Conservation (phyloP, 75 land plant species). For the Sequoia sempervirens region DNA sequence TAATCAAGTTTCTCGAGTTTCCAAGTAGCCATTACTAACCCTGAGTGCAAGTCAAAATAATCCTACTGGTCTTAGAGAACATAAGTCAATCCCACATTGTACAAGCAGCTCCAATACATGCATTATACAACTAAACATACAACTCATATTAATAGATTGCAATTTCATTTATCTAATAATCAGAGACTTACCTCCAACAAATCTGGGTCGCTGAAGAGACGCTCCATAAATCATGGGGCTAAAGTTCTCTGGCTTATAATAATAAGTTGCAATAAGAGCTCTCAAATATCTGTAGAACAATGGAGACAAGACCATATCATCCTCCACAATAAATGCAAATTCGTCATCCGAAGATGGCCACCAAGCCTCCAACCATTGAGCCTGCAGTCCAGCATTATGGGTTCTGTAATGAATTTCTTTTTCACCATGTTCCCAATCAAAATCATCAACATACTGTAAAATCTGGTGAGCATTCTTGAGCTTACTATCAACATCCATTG, state of each 20-base stretch:
- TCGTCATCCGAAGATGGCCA: slow-evolving; percentile 87
- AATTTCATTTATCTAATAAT: neutral
- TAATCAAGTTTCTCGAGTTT: neutral
- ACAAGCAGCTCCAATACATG: neutral
- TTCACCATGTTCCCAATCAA: slow-evolving; percentile 68
- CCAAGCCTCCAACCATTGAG: slow-evolving; percentile 99
- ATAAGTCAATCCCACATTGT: neutral
- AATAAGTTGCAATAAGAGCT: slow-evolving; percentile 60
- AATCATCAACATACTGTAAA: slow-evolving; percentile 56
- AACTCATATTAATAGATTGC: neutral
- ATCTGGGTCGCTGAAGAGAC: slow-evolving; percentile 89
- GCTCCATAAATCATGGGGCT: slow-evolving; percentile 73
- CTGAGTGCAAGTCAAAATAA: neutral
- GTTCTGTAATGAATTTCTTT: slow-evolving; percentile 89
- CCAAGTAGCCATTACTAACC: neutral
- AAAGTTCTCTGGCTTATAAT: slow-evolving; percentile 57
- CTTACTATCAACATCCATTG: slow-evolving; percentile 19
- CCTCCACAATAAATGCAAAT: slow-evolving; percentile 92
- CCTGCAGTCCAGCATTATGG: slow-evolving; percentile 79
- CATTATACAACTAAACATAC: neutral
- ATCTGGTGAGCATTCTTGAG: slow-evolving; percentile 42
- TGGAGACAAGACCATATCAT: slow-evolving; percentile 87
- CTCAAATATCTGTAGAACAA: slow-evolving; percentile 71
- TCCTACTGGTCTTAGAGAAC: neutral
- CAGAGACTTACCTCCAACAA: slow-evolving; percentile 71